Conservation (phyloP, 768 basidiomycete genomes). For the Suillus americanus region DNA sequence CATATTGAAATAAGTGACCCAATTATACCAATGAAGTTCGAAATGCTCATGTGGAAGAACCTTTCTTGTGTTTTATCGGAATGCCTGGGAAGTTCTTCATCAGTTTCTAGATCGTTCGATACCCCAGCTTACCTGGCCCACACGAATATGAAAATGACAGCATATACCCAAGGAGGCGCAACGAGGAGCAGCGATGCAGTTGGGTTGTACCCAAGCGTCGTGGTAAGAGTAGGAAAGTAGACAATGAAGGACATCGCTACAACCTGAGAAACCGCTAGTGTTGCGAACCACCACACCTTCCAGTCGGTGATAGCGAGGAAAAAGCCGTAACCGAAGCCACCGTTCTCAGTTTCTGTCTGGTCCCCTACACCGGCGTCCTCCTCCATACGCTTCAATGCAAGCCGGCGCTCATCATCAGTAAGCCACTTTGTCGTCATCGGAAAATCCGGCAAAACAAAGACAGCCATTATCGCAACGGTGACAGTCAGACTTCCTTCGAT, state of each 20-base stretch:
- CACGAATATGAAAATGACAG: slow-evolving; percentile 53
- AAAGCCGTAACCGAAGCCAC: slow-evolving; percentile 46
- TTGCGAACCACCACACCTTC: slow-evolving; percentile 80
- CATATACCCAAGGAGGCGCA: slow-evolving; percentile 72
- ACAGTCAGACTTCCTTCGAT: slow-evolving; percentile 46
- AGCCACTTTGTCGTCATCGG: slow-evolving; percentile 38
- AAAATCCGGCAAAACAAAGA: slow-evolving; percentile 51
- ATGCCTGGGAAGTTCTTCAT: slow-evolving; percentile 39
- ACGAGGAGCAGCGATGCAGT: slow-evolving; percentile 71
- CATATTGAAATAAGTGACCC: slow-evolving; percentile 67
- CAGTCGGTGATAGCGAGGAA: slow-evolving; percentile 64
- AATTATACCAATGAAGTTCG: slow-evolving; percentile 56
- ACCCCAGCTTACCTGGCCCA: slow-evolving; percentile 43
- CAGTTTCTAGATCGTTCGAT: neutral
- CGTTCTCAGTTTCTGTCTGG: slow-evolving; percentile 42
- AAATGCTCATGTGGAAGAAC: slow-evolving; percentile 62
- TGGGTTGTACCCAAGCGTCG: slow-evolving; percentile 64
- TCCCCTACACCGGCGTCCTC: slow-evolving; percentile 65
- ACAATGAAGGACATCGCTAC: slow-evolving; percentile 72
- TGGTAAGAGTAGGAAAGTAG: slow-evolving; percentile 75
- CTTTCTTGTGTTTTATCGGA: slow-evolving; percentile 72
- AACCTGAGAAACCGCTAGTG: slow-evolving; percentile 36
- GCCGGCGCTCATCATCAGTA: slow-evolving; percentile 35
- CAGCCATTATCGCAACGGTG: slow-evolving; percentile 42
- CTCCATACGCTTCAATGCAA: slow-evolving; percentile 58